Evolutionary conservation across 139 green algal genomes (phyloP), one percentile per base, ranked within the genome.

Genomic region (Chloropicon primus): DNA sequence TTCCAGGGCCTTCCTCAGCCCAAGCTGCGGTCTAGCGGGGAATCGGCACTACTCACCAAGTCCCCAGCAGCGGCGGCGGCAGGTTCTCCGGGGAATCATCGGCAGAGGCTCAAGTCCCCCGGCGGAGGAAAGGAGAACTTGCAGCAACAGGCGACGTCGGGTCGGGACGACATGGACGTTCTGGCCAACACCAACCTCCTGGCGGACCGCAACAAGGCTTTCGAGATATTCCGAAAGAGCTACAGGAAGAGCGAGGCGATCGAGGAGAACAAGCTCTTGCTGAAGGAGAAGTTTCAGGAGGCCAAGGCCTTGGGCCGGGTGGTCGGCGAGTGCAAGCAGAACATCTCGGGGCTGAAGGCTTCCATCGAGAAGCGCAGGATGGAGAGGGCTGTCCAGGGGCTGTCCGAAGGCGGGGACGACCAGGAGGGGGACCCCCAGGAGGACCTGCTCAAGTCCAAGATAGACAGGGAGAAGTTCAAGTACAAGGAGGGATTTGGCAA

Each of bases 171-270:
- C 41, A 72, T 85, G 72, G 79, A 79, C 2, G 78, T 77, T 2
- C 74, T 92, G 79, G 80, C 88, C 75, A 85, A 91, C 26, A 80
- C 82, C 21, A 84, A 79, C 24, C 28, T 93, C 71, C 76, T 92
- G 74, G 79, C 80, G 2, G 90, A 94, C 75, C 82, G 89, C 22
- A 88, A 91, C 78, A 88, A 88, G 26, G 89, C 90, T 24, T 95
- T 95, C 84, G 88, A 94, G 74, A 80, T 93, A 27, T 96, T 96
- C 76, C 82, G 89, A 17, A 89, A 90, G 81, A 93, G 82, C 81
- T 95, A 94, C 82, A 79, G 84, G 0, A 87, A 90, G 53, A 92
- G 92, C 75, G 86, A 93, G 81, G 84, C 84, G 0, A 92, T 97
- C 21, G 87, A 94, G 27, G 88, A 95, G 76, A 94, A 95, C 86